Evolutionary conservation across 371 early-diverging fungal species (phyloP).

Genomic region (Blyttiomyces sp.): DNA sequence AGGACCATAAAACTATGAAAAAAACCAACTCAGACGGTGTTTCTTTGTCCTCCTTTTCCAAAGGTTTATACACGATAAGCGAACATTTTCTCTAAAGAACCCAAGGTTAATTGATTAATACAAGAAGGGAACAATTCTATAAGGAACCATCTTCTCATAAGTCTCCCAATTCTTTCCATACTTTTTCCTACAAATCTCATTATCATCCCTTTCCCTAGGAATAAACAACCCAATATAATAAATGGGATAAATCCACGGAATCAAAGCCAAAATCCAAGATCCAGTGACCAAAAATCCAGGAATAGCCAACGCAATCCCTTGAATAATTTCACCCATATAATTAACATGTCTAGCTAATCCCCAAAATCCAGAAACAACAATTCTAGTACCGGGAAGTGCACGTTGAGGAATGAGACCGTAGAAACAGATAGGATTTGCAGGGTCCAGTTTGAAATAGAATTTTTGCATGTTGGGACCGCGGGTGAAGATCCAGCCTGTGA

Average conservation of each 20-base stretch:
- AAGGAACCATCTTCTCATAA: slow-evolving; percentile 59
- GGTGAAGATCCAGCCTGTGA: slow-evolving; percentile 27
- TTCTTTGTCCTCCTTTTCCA: no score
- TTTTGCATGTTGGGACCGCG: slow-evolving; percentile 36
- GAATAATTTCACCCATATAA: slow-evolving; percentile 70
- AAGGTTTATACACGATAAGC: no score
- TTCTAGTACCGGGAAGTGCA: not conserved
- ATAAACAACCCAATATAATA: slow-evolving; percentile 68
- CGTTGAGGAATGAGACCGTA: slow-evolving; percentile 17
- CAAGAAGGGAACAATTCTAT: slow-evolving; percentile 25
- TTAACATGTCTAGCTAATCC: slow-evolving; percentile 79
- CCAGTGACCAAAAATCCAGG: slow-evolving; percentile 63
- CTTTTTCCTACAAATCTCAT: slow-evolving; percentile 64
- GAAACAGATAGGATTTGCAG: slow-evolving; percentile 7
- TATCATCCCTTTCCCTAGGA: slow-evolving; percentile 64
- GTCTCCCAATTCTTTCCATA: slow-evolving; percentile 75
- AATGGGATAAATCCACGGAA: slow-evolving; percentile 69
- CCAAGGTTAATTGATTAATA: no score
- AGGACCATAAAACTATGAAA: no score
- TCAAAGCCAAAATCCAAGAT: slow-evolving; percentile 41
- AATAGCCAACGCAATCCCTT: slow-evolving; percentile 59
- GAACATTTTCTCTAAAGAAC: no score
- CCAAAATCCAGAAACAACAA: slow-evolving; percentile 64
- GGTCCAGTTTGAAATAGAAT: slow-evolving; percentile 22
- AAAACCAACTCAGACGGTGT: no score